Evolutionary conservation across 148 eudicot species (phyloP), one percentile per base, ranked within the genome.

Genomic region (Rhododendron williamsianum): DNA sequence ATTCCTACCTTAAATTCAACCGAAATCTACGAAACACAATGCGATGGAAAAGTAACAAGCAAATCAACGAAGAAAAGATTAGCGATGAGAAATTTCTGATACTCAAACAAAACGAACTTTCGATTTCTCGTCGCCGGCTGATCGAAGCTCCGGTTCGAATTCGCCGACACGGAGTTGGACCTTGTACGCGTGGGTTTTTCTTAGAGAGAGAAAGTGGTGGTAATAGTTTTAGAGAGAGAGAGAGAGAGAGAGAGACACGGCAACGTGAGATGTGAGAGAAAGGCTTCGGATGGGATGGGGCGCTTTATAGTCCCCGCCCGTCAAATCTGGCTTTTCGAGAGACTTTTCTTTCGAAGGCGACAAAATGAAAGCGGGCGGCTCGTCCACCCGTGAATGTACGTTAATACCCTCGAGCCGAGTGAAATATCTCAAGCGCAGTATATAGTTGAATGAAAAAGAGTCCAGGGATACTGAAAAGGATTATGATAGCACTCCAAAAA

Each of bases 21-120:
- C 84, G 30, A 41, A 30, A 43, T 38, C 9, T n/a, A 9, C 45
- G 38, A 63, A 63, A 35, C 51, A 30, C 36, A 60, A 9, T 8
- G 63, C 38, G 76, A 43, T 38, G 36, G 52, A 51, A 83, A 69
- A 10, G 21, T 27, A 35, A 35, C 6, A 2, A 41, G 9, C 36
- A 60, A 82, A 33, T 38, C 46, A 84, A 84, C 35, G 49, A 27
- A 67, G 41, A 45, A 80, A 35, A 56, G 45, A 10, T 46, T 18
- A 74, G 30, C 16, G 25, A 2, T n/a, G 72, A 86, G 30, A 76
- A 41, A 72, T 56, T 54, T 81, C 52, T 49, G 38, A 41, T 81
- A 45, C 77, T 35, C 63, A 46, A 46, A 82, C 18, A 56, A 58
- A 86, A 86, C 88, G 81, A 82, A 82, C 81, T 82, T 63, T 77